phyloP scores from a whole-genome alignment of 1,139 yeast genomes.

The Saccharomyces uvarum region DNA sequence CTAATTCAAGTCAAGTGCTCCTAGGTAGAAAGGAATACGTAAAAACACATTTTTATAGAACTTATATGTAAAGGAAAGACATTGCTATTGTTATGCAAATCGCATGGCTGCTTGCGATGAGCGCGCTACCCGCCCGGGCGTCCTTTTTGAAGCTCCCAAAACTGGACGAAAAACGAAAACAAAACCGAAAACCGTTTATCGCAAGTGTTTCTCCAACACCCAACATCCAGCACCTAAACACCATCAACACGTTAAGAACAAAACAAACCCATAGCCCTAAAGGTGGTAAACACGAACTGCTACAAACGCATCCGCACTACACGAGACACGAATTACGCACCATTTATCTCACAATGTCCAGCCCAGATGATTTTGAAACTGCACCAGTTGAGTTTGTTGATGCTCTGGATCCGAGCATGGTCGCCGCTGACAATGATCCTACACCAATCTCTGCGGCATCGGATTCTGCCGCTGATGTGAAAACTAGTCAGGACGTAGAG shows the following conservation, averaged over 20 bases:
- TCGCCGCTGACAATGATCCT: background rate
- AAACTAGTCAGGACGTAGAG: background rate
- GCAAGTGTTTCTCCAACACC: slow-evolving; percentile 4
- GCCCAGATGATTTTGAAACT: slow-evolving; percentile 17
- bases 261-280: slow-evolving; percentile 3
- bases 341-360: background rate
- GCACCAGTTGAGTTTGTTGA: slow-evolving; percentile 23
- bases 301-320: background rate
- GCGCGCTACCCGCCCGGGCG: background rate
- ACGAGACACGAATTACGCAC: background rate
- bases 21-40: background rate
- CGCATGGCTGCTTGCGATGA: background rate
- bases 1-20: slow-evolving; percentile 14
- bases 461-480: slow-evolving; percentile 2
- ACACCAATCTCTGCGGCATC: background rate
- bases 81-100: background rate
- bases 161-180: slow-evolving; percentile 5
- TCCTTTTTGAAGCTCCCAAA: background rate
- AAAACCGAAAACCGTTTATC: slow-evolving; percentile 2
- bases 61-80: background rate
- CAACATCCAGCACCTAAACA: slow-evolving; percentile 19
- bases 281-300: background rate
- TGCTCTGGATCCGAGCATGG: slow-evolving; percentile 10
- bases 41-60: background rate
- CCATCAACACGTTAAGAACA: slow-evolving; percentile 12